These are phyloP conservation scores for Ambrosiella xylebori DNA, from an alignment of 2,329 filamentous ascomycete species.

Conservation along the genomic window DNA sequence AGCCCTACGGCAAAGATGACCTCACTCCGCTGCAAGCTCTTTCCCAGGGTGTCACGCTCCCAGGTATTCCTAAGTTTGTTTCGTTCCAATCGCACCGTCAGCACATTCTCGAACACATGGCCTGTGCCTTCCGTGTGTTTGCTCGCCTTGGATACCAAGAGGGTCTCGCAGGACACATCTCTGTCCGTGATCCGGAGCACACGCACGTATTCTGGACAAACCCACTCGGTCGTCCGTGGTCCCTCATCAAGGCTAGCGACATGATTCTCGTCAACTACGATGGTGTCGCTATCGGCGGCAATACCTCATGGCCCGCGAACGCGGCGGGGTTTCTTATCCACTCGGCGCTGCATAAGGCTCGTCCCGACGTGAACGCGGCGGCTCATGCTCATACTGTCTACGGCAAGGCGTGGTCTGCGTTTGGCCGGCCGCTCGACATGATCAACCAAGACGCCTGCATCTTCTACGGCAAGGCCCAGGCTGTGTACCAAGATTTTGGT, in stretches of 20 bases:
- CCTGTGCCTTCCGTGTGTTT: slow-evolving; percentile 30
- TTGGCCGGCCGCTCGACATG: slow-evolving; percentile 48
- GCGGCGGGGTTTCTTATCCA: slow-evolving; percentile 55
- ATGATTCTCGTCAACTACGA: slow-evolving; percentile 46
- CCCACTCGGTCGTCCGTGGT: slow-evolving; percentile 49
- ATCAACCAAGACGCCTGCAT: slow-evolving; percentile 47
- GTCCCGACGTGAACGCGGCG: slow-evolving; percentile 46
- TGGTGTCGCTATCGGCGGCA: slow-evolving; percentile 43
- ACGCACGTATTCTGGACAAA: slow-evolving; percentile 28
- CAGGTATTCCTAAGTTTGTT: slow-evolving; percentile 10
- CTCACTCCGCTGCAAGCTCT: slow-evolving; percentile 9
- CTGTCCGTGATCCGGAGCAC: slow-evolving; percentile 22
- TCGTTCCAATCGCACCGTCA: slow-evolving; percentile 17
- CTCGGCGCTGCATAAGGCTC: slow-evolving; percentile 42
- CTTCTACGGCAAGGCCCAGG: slow-evolving; percentile 39
- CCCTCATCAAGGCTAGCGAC: slow-evolving; percentile 43
- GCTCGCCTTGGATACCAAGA: slow-evolving; percentile 28
- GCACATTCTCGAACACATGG: slow-evolving; percentile 27
- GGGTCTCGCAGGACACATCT: slow-evolving; percentile 30
- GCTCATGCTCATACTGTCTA: slow-evolving; percentile 48
- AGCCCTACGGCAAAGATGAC: slow-evolving; percentile 8
- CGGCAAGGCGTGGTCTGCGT: slow-evolving; percentile 49
- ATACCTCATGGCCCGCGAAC: slow-evolving; percentile 40
- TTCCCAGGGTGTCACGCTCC: slow-evolving; percentile 7
- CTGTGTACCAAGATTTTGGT: slow-evolving; percentile 40